Conservation (phyloP, 192 early-diverging fungal species). For the Coemansia sp. region DNA sequence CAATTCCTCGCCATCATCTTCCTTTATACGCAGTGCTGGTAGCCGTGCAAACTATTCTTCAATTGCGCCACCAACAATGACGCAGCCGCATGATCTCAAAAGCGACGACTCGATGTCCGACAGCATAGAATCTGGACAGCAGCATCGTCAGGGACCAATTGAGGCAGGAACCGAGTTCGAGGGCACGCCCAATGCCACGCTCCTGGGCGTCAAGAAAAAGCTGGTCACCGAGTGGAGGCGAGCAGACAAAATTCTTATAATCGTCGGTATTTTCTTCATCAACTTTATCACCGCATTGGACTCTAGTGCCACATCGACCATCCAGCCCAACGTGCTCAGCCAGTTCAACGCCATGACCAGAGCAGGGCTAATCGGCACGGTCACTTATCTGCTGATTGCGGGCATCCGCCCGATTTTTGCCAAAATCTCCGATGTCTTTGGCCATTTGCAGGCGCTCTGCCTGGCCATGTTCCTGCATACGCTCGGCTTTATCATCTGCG, state of each 20-base stretch:
- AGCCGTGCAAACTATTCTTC: neutral
- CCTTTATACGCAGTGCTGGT: neutral
- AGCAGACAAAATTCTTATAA: slow-evolving; percentile 41
- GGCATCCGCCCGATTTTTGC: slow-evolving; percentile 42
- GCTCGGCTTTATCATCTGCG: slow-evolving; percentile 34
- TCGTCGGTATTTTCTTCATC: slow-evolving; percentile 43
- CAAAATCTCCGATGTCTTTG: slow-evolving; percentile 42
- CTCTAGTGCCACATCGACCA: slow-evolving; percentile 32
- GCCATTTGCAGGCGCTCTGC: slow-evolving; percentile 26
- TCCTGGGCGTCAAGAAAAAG: slow-evolving; percentile 52
- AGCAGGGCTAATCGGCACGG: slow-evolving; percentile 25
- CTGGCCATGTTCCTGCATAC: slow-evolving; percentile 34
- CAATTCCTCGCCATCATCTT: neutral
- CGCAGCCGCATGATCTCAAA: neutral
- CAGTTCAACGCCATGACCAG: slow-evolving; percentile 43
- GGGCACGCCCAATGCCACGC: slow-evolving; percentile 25
- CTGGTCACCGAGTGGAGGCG: slow-evolving; percentile 39
- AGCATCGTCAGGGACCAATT: neutral
- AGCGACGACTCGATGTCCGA: neutral
- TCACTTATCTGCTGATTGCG: slow-evolving; percentile 39
- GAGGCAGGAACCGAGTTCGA: slow-evolving; percentile 1
- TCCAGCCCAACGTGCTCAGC: slow-evolving; percentile 43
- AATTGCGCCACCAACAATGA: neutral
- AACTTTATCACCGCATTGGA: slow-evolving; percentile 45
- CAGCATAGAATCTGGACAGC: neutral